phyloP scores from a whole-genome alignment of 2,329 filamentous ascomycete genomes.

The Botrytis fragariae region DNA sequence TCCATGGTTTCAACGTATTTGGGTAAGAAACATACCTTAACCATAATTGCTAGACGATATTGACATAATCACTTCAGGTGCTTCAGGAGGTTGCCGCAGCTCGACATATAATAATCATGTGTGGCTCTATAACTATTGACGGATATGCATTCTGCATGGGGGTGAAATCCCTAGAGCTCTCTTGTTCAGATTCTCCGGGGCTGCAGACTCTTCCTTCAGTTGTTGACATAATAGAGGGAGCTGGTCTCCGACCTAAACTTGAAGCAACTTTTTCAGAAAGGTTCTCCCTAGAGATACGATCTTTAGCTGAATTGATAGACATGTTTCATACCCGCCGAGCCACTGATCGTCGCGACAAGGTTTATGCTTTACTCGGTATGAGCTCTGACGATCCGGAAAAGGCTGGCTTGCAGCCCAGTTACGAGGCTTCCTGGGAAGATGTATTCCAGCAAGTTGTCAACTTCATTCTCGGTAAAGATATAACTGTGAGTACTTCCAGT shows the following conservation, averaged over 20 bases:
- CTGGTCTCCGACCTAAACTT: not conserved
- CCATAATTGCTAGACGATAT: fast-evolving
- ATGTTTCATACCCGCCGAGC: not conserved
- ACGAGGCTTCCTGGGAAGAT: not conserved
- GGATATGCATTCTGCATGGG: not conserved
- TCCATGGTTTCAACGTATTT: not conserved
- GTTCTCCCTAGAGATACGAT: fast-evolving
- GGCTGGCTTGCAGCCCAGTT: not conserved
- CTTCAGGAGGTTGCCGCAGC: not conserved
- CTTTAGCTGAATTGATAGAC: not conserved
- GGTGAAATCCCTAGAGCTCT: not conserved
- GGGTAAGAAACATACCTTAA: not conserved
- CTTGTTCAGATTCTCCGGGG: fast-evolving
- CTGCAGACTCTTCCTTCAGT: too few relatives aligned
- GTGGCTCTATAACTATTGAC: not conserved
- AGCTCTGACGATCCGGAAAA: not conserved
- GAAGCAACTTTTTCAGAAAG: fast-evolving
- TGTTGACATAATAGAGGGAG: fast-evolving
- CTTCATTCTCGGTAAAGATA: not conserved
- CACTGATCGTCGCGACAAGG: fast-evolving
- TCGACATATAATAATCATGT: fast-evolving
- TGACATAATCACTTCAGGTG: not conserved
- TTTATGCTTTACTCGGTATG: not conserved
- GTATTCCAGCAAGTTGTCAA: not conserved
- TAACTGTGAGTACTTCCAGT: fast-evolving